Percentiles rank a stretch among this genome's conserved stretches.
Conservation (phyloP, 257 asterid species). For the Solanum appendiculatum region DNA sequence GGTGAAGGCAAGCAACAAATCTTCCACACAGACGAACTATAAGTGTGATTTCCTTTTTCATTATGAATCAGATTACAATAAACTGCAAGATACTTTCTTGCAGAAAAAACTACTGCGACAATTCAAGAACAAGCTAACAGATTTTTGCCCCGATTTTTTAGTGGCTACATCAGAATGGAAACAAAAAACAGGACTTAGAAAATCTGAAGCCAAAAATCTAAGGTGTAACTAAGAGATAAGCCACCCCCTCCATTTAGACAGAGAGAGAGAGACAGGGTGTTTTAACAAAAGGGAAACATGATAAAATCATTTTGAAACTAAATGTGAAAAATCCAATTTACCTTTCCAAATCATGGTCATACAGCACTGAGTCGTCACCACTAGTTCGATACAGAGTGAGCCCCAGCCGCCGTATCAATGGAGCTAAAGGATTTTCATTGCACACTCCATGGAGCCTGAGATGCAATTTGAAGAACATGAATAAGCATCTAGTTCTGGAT, state of each 20-base stretch:
- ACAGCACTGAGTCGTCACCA: conserved; percentile 85
- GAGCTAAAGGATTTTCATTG: conserved; percentile 96
- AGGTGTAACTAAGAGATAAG: background rate
- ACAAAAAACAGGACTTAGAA: background rate
- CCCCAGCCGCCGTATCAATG: conserved; percentile 73
- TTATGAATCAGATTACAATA: background rate
- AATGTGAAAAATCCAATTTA: conserved; percentile 1
- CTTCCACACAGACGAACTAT: background rate
- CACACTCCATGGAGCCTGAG: conserved; percentile 97
- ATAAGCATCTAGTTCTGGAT: background rate
- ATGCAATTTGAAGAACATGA: background rate
- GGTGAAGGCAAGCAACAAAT: background rate
- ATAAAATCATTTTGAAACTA: background rate
- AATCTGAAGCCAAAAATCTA: background rate
- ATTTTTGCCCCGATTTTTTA: background rate
- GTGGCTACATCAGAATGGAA: background rate
- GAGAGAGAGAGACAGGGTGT: background rate
- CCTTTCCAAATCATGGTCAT: conserved; percentile 99
- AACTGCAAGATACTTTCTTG: background rate
- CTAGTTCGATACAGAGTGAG: conserved; percentile 85
- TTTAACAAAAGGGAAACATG: background rate
- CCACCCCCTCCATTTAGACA: background rate
- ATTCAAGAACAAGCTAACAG: background rate
- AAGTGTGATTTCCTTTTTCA: background rate
- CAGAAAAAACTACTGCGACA: background rate